Percentiles rank a stretch among this genome's conserved stretches.
Evolutionary conservation across 192 early-diverging fungal species (phyloP).

Genomic region (Spizellomyces punctatus): DNA sequence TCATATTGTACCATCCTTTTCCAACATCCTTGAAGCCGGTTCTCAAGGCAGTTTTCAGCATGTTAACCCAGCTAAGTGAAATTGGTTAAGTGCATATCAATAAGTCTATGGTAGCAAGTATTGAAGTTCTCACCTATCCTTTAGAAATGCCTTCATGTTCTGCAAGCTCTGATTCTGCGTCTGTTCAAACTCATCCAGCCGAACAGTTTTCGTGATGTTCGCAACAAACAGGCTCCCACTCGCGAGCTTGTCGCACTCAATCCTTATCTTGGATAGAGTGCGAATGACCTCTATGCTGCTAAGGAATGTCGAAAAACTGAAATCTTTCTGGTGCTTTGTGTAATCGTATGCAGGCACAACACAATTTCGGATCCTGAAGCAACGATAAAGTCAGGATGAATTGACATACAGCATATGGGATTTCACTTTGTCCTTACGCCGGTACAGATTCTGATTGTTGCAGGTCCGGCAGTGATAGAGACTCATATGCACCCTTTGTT

Average conservation of each 20-base stretch:
- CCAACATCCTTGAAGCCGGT: slow-evolving; percentile 63
- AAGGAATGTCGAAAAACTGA: slow-evolving; percentile 57
- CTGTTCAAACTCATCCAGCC: slow-evolving; percentile 64
- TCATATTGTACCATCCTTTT: slow-evolving; percentile 70
- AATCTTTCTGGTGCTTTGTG: slow-evolving; percentile 37
- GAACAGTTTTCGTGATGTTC: slow-evolving; percentile 57
- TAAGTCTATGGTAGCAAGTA: background rate
- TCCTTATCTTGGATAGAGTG: slow-evolving; percentile 52
- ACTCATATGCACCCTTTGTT: too few species aligned
- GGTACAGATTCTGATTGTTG: too few species aligned
- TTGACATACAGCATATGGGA: too few species aligned
- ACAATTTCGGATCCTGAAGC: background rate
- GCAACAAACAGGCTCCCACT: slow-evolving; percentile 39
- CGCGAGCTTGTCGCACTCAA: slow-evolving; percentile 56
- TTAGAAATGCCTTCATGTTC: slow-evolving; percentile 52
- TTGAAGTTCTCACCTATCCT: slow-evolving; percentile 48
- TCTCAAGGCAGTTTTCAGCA: slow-evolving; percentile 51
- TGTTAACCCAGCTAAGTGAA: slow-evolving; percentile 51
- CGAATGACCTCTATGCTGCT: slow-evolving; percentile 56
- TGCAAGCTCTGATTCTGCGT: slow-evolving; percentile 53
- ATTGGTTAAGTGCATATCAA: background rate
- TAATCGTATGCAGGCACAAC: slow-evolving; percentile 50
- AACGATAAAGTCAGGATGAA: too few species aligned
- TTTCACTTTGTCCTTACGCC: too few species aligned
- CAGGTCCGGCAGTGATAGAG: too few species aligned